Evolutionary conservation across 2,329 filamentous ascomycete species (phyloP), one percentile per base, ranked within the genome.

Genomic region (Hymenoscyphus repandus): DNA sequence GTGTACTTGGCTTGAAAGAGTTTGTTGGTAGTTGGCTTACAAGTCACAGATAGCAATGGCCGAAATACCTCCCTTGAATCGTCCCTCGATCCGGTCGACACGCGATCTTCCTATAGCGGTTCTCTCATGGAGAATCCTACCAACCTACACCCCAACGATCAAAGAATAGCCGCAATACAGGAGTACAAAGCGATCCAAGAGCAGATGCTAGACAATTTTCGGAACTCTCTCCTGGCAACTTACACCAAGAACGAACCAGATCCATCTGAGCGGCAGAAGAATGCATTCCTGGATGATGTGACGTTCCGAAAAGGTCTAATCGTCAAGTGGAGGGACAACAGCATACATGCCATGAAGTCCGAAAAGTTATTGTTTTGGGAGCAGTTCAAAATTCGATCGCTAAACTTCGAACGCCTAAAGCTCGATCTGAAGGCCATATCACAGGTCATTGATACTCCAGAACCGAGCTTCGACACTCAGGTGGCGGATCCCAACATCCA

Each of bases 151-250:
- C 46, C 60, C 33, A 59, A 59, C 36, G 54, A 58, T 6, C 55
- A 60, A 47, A 71, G 68, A 60, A 52, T 76, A 6, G 60, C 60
- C 12, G 67, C 67, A 1, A 68, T 78, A 39, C 66, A 68, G 9
- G 74, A 74, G 7, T 78, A 74, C 71, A 73, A 70, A 57, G 57
- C 59, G 1, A 69, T 69, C 34, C 65, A 77, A 17, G 70, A 75
- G 48, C 56, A 61, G 1, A 62, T 79, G 38, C 61, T 70, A 5
- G 69, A 73, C 6, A 68, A 69, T 2, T 68, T 76, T 17, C 66
- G 66, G 49, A 62, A 57, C n/a, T 72, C 68, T 38, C 60, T 78
- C 1, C 62, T 68, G 1, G 68, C 71, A 17, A 75, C 72, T 1
- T 77, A 78, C 54, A 70, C 68, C 52, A 69, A 63, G 20, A 73